Percentiles rank a stretch among this genome's conserved stretches.
phyloP scores from a whole-genome alignment of 73 alveolate species.

The Urostyla sp. region DNA sequence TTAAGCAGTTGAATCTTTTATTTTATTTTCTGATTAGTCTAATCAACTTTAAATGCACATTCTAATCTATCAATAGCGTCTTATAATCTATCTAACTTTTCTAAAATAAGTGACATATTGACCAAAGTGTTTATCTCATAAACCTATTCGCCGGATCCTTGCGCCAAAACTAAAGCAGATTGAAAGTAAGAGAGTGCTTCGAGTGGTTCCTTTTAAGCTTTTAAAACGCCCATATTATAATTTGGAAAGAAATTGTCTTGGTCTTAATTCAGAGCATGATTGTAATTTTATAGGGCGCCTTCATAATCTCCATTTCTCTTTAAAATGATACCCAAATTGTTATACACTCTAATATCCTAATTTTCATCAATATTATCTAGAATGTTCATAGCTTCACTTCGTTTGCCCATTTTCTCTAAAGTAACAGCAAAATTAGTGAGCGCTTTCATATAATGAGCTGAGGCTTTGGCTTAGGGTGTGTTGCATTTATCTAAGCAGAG shows the following conservation, averaged over 20 bases:
- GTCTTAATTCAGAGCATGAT: background rate
- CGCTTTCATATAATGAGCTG: conserved; percentile 54
- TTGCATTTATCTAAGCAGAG: conserved; percentile 52
- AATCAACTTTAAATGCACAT: background rate
- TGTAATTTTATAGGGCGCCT: background rate
- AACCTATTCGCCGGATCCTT: conserved; percentile 6
- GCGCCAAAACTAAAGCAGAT: conserved; percentile 23
- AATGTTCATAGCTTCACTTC: conserved; percentile 27
- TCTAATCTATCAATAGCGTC: conserved; percentile 7
- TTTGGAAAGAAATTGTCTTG: conserved; percentile 20
- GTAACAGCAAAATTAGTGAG: conserved; percentile 62
- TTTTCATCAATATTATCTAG: background rate
- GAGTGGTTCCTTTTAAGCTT: background rate
- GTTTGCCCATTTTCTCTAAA: conserved; percentile 58
- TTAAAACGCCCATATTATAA: conserved; percentile 18
- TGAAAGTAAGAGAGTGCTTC: background rate
- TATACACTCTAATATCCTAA: conserved; percentile 1
- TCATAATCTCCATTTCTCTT: conserved; percentile 23
- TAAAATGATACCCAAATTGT: conserved; percentile 20
- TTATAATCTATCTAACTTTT: background rate
- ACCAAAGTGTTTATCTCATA: conserved; percentile 37
- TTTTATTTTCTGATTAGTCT: background rate
- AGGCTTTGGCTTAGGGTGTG: too few species aligned
- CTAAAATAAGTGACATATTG: conserved; percentile 22
- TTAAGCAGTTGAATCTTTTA: background rate